Conservation (phyloP, 176 grass and related monocot genomes). For the Carex littledalei region DNA sequence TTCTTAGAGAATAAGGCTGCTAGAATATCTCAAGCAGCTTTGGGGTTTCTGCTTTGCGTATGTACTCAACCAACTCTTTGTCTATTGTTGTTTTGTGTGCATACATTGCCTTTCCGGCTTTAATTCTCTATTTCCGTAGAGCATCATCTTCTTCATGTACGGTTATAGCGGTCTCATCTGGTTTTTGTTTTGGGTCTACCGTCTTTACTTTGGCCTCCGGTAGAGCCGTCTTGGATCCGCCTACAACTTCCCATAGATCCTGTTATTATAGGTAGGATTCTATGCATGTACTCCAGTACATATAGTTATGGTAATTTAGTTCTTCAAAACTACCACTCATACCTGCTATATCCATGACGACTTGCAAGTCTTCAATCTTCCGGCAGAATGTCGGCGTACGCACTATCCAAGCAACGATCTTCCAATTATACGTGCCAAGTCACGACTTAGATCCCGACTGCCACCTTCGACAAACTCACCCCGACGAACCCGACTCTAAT, state of each 20-base stretch:
- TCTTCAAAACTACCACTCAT: background rate
- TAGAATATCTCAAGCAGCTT: background rate
- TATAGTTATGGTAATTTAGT: background rate
- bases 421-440: too few species aligned
- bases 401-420: too few species aligned
- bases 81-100: background rate
- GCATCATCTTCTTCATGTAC: background rate
- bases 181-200: background rate
- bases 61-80: constrained; percentile 4
- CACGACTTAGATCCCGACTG: too few species aligned
- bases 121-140: background rate
- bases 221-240: background rate
- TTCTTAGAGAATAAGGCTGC: background rate
- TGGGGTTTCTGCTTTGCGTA: background rate
- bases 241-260: background rate
- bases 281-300: background rate
- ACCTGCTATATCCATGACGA: background rate
- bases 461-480: too few species aligned
- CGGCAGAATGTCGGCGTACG: too few species aligned
- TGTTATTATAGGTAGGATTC: constrained; percentile 12
- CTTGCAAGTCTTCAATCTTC: too few species aligned
- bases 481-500: too few species aligned
- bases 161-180: background rate
- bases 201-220: background rate
- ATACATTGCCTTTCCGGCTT: background rate